A percentile compares a stretch with the other conserved stretches of the same genome.
Conservation (phyloP, 2,329 filamentous ascomycete species). For the Diaporthe citrichinensis region DNA sequence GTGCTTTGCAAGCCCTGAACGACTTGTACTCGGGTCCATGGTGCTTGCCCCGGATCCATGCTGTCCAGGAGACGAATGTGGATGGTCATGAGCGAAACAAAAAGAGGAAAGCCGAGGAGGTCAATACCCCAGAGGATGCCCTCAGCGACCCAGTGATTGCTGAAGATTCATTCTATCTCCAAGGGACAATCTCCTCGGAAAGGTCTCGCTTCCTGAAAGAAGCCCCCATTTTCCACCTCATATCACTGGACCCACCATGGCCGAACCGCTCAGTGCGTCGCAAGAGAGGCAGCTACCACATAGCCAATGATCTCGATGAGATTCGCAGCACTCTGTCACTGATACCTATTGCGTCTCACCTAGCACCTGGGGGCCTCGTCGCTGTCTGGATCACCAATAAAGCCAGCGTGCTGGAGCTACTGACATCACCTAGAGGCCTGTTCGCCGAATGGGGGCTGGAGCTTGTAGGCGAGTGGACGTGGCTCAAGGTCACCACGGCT, state of each 20-base stretch:
- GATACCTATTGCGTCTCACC: conserved; percentile 69
- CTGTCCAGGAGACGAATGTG: not conserved
- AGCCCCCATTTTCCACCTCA: conserved; percentile 73
- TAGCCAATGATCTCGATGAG: conserved; percentile 60
- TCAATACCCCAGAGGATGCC: conserved; percentile 38
- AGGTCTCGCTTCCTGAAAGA: conserved; percentile 56
- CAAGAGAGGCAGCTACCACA: conserved; percentile 65
- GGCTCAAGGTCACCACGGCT: conserved; percentile 78
- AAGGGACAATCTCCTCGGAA: conserved; percentile 62
- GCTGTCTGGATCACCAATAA: conserved; percentile 87
- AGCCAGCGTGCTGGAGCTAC: conserved; percentile 67
- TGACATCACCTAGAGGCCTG: conserved; percentile 63
- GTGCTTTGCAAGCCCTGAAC: conserved; percentile 58
- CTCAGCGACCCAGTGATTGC: conserved; percentile 53
- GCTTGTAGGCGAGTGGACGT: conserved; percentile 79
- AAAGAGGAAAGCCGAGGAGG: conserved; percentile 36
- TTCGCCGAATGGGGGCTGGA: conserved; percentile 78
- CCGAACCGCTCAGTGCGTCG: conserved; percentile 81
- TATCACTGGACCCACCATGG: conserved; percentile 87
- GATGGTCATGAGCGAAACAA: conserved; percentile 23
- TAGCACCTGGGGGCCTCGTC: conserved; percentile 70
- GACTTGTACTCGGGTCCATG: conserved; percentile 59
- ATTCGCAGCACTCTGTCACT: conserved; percentile 64
- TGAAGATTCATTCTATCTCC: conserved; percentile 59
- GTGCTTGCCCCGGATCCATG: conserved; percentile 58